These are phyloP conservation scores for Thelonectria blattea DNA, from an alignment of 2,329 filamentous ascomycete genomes.

Conservation along the genomic window DNA sequence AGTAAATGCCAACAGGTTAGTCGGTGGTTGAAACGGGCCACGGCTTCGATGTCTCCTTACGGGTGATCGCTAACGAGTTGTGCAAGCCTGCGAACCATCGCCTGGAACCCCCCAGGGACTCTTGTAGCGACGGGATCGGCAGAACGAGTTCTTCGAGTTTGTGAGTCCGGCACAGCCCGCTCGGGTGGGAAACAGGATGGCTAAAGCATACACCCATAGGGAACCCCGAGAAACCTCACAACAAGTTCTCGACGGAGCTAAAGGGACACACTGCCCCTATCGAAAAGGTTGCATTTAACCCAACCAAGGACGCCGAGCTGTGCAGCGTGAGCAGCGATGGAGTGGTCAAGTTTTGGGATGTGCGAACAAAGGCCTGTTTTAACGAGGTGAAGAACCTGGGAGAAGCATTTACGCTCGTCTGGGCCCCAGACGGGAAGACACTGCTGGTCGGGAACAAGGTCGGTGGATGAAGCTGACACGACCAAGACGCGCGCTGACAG, in stretches of 20 bases:
- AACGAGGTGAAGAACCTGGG: conserved; percentile 72
- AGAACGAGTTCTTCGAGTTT: conserved; percentile 75
- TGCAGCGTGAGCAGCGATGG: conserved; percentile 78
- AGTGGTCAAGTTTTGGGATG: conserved; percentile 80
- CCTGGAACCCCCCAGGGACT: conserved; percentile 87
- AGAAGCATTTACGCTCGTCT: conserved; percentile 73
- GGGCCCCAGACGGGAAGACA: conserved; percentile 73
- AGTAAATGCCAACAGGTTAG: conserved; percentile 62
- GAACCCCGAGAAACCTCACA: conserved; percentile 78
- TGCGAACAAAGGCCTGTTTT: conserved; percentile 72
- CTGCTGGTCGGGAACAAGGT: conserved; percentile 78
- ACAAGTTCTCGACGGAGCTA: conserved; percentile 77
- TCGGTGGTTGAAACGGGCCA: conserved; percentile 28
- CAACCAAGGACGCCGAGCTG: conserved; percentile 76
- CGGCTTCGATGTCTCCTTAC: conserved; percentile 1
- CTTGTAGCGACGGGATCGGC: conserved; percentile 81
- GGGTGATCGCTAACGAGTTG: conserved; percentile 20
- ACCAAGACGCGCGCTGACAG: not conserved
- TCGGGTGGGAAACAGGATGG: not conserved
- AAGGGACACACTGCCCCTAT: conserved; percentile 70
- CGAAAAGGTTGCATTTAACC: conserved; percentile 80
- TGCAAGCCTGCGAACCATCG: conserved; percentile 74
- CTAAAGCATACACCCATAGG: conserved; percentile 45
- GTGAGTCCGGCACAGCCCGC: conserved; percentile 50
- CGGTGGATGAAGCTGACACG: conserved; percentile 29